Base-by-base conservation (phyloP, 495 filamentous ascomycete species). In the Neurospora hispaniola region DNA sequence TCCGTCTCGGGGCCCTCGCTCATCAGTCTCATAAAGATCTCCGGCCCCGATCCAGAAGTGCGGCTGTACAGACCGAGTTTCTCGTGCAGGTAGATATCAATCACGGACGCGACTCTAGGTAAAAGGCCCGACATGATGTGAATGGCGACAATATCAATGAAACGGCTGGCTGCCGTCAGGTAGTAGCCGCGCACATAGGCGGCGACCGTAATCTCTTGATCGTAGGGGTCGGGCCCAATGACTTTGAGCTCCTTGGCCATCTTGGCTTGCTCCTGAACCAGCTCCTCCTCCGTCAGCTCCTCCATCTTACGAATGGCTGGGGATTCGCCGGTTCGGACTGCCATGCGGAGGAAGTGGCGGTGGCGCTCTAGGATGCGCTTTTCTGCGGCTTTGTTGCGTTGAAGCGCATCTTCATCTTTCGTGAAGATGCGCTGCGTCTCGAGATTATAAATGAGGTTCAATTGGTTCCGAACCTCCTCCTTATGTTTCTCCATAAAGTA, bases 121-220 rank as follows among this genome's bases (percentile, higher is more conserved):
- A 88, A 79, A 14, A 87, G 74, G n/a, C 83, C 80, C 0, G 81
- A 81, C 73, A 84, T 82, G 44, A 88, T 81, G 72, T 80, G 79
- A 31, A 85, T 82, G 4, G 84, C 82, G 0, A 86, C 82, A 20
- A 78, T 79, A 74, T 89, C 87, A 1, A 84, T 80, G 66, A 88
- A 87, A 2, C 87, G 82, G 31, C 81, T 75, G 2, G 83, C 83
- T 2, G 86, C 85, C 4, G 84, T 86, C 27, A 83, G 79, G 62
- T 88, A 88, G 73, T 88, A 88, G 0, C 84, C 87, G 0, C 86
- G 75, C 14, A 88, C 83, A 66, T 85, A 87, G 0, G 84, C 82
- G 0, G 83, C 83, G 11, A 88, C 83, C 14, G 78, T 78, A 1
- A 88, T 75, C 70, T 88, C 87, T 0, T 77, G 76, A 10, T 83